Evolutionary conservation across 441 rosid species (phyloP).

Genomic region (Brassica balearica): DNA sequence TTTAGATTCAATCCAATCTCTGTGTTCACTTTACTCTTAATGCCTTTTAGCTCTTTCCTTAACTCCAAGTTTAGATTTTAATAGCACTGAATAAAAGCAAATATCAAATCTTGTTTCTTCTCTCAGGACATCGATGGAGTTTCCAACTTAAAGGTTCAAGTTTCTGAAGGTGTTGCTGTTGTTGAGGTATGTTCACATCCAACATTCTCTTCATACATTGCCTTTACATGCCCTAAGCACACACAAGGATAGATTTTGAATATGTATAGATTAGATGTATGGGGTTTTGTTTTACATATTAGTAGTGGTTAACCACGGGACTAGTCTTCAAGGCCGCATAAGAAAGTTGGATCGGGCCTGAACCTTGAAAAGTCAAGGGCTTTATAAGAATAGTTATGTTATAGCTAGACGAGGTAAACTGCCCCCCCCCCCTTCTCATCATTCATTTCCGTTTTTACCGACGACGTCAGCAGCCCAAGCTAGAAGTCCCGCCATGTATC

Average conservation of each 20-base stretch:
- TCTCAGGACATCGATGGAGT: constrained; percentile 69
- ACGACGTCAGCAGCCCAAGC: constrained; percentile 93
- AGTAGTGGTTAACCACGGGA: not conserved
- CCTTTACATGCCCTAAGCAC: not conserved
- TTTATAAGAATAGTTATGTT: constrained; percentile 4
- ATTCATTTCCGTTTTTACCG: constrained; percentile 52
- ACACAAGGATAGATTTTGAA: not conserved
- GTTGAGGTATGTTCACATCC: constrained; percentile 64
- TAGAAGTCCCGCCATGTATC: constrained; percentile 72
- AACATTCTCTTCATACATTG: constrained; percentile 20
- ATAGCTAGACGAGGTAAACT: not conserved
- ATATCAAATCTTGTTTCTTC: constrained; percentile 24
- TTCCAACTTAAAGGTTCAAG: constrained; percentile 69
- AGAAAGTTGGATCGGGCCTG: constrained; percentile 6
- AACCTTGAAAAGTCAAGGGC: not conserved
- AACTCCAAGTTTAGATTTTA: too few relatives aligned
- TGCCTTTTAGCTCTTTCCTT: too few relatives aligned
- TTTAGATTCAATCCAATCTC: too few relatives aligned
- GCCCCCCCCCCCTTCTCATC: too few relatives aligned
- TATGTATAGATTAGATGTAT: not conserved
- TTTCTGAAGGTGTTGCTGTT: constrained; percentile 83
- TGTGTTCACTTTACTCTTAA: too few relatives aligned
- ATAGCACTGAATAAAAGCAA: not conserved
- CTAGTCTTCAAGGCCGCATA: constrained; percentile 5
- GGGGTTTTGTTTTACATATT: constrained; percentile 12